Conservation (phyloP, 305 asterid species). For the Lippia alba region DNA sequence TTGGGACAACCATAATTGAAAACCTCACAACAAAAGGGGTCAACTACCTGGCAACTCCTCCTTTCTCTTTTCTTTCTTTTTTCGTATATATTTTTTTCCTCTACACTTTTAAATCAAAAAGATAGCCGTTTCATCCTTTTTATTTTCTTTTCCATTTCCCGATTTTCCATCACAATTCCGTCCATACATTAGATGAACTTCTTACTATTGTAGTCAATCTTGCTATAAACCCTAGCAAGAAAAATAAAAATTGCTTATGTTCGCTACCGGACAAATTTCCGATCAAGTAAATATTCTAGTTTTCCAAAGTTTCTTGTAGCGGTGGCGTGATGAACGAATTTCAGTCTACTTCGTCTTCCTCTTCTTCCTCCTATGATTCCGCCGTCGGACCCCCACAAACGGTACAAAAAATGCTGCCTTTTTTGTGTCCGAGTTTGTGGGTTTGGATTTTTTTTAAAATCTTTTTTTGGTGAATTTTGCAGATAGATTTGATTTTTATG, state of each 20-base stretch:
- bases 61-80: neutral
- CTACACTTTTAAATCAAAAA: slow-evolving; percentile 15
- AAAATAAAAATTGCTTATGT: slow-evolving; percentile 16
- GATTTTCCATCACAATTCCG: neutral
- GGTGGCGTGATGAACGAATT: slow-evolving; percentile 62
- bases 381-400: slow-evolving; percentile 55
- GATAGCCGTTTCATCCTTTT: slow-evolving; percentile 42
- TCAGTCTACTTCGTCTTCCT: slow-evolving; percentile 55
- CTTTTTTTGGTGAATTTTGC: slow-evolving; percentile 26
- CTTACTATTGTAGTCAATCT: slow-evolving; percentile 29
- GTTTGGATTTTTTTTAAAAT: neutral
- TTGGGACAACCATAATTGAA: slow-evolving; percentile 29
- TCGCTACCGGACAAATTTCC: slow-evolving; percentile 34
- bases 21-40: slow-evolving; percentile 29
- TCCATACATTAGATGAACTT: slow-evolving; percentile 20
- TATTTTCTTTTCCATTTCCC: slow-evolving; percentile 22
- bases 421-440: neutral
- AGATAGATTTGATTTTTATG: slow-evolving; percentile 16
- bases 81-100: neutral
- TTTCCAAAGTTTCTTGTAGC: slow-evolving; percentile 32
- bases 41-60: slow-evolving; percentile 38
- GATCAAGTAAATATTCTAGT: slow-evolving; percentile 32
- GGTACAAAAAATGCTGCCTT: slow-evolving; percentile 40
- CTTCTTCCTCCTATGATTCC: slow-evolving; percentile 75
- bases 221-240: slow-evolving; percentile 29